These are phyloP conservation scores for Thalassiosira profunda DNA, from an alignment of 108 stramenopile species.

Conservation along the genomic window DNA sequence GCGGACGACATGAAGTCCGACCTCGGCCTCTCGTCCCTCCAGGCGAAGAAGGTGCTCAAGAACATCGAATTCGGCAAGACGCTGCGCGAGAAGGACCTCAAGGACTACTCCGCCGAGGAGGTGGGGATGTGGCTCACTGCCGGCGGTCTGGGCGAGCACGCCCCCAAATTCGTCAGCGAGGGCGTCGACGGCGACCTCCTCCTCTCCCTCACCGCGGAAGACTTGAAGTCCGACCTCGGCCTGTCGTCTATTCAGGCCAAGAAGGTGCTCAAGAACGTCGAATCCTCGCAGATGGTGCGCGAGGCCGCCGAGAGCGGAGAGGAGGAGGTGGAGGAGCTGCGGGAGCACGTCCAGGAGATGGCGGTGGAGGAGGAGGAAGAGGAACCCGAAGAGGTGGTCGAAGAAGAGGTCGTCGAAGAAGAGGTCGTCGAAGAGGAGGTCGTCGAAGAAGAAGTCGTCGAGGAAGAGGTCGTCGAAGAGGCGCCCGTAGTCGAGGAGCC, in stretches of 20 bases:
- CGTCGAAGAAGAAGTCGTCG: no score
- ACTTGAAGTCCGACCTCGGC: conserved; percentile 40
- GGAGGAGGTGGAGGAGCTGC: conserved; percentile 15
- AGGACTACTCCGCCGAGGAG: conserved; percentile 44
- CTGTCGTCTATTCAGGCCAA: conserved; percentile 41
- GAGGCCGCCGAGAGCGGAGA: no score
- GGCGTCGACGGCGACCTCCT: conserved; percentile 49
- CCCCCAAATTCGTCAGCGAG: conserved; percentile 27
- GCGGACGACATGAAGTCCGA: conserved; percentile 44
- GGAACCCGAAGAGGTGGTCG: no score
- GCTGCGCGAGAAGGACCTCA: conserved; percentile 36
- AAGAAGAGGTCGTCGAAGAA: no score
- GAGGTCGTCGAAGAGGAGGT: no score
- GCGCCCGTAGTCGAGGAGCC: no score
- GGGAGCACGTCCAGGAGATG: conserved; percentile 13
- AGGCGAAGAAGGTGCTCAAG: conserved; percentile 41
- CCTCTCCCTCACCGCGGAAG: conserved; percentile 22
- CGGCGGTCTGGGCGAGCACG: conserved; percentile 41
- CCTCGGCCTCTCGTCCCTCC: conserved; percentile 40
- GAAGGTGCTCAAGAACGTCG: conserved; percentile 42
- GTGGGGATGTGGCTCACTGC: conserved; percentile 40
- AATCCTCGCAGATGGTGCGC: conserved; percentile 25
- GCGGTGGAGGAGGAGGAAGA: conserved; percentile 4
- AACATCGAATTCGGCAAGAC: conserved; percentile 31
- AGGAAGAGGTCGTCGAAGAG: no score